Base-by-base conservation (phyloP, 164 flowering plant species). In the Hamamelis virginiana region DNA sequence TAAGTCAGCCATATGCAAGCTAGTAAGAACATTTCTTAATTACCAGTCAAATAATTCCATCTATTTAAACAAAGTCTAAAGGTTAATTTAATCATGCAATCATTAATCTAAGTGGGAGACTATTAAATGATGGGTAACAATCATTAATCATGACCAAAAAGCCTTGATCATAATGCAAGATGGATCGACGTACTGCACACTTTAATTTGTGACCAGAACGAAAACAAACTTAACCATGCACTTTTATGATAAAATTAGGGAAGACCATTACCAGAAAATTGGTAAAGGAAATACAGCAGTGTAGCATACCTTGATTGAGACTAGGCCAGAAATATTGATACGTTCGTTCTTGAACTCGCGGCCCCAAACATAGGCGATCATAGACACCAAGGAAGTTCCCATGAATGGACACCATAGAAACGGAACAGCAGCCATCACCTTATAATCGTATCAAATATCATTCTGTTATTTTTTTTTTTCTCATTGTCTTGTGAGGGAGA, bases 351-450 rank as follows among this genome's bases (percentile, higher is more conserved):
- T 85, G 69, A 76, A 78, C 66, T 87, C 89, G 9, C 91, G 77
- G 18, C 83, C 72, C 89, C 91, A 87, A 10, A 85, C 75, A 47
- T 87, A 87, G 58, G 81, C 77, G 46, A 85, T 72, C 91, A 87
- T 83, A 69, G 78, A 87, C 27, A 87, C 91, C 73, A 85, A 64
- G 8, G 89, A 82, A 43, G 45, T 58, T 19, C 82, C 89, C 77
- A 78, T 67, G 71, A 80, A 84, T 1, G 78, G 80, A 60, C 73
- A 9, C 80, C 76, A 73, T 1, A 85, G 60, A 44, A 66, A 57
- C 1, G 88, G 91, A 60, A 86, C 51, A 1, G 66, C 75, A 44
- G 87, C 68, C 69, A 81, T 69, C 48, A 74, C 86, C 89, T 85
- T 62, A 18, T 1, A n/a, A 26, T 50, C n/a, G 15, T 0, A 50